Evolutionary conservation across 805 yeast genomes (phyloP).

Genomic region (Kodamaea sagamina): DNA sequence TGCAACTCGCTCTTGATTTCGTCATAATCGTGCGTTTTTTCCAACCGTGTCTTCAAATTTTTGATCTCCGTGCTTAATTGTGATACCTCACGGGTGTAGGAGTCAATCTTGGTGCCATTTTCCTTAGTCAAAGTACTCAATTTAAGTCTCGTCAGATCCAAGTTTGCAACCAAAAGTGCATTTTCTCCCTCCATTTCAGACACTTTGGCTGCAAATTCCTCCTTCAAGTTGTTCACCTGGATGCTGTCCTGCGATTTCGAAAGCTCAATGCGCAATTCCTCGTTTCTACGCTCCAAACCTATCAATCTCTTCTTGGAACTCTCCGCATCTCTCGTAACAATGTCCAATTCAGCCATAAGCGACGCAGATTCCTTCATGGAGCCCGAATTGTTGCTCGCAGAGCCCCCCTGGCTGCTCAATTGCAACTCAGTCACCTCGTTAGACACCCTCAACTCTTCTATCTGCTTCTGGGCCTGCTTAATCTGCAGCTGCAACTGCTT

Average conservation of each 20-base stretch:
- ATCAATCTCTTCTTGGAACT: conserved; percentile 63
- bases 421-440: conserved; percentile 67
- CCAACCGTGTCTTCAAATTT: conserved; percentile 50
- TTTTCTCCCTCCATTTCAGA: conserved; percentile 69
- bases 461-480: conserved; percentile 51
- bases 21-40: conserved; percentile 67
- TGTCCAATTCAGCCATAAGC: conserved; percentile 55
- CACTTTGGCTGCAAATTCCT: conserved; percentile 47
- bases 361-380: conserved; percentile 33
- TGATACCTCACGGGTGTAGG: conserved; percentile 46
- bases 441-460: conserved; percentile 64
- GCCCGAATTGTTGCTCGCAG: conserved; percentile 32
- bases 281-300: conserved; percentile 77
- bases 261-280: conserved; percentile 67
- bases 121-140: conserved; percentile 23
- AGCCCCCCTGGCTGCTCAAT: conserved; percentile 41
- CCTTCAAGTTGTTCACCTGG: conserved; percentile 41
- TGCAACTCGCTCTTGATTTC: conserved; percentile 76
- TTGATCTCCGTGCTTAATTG: conserved; percentile 54
- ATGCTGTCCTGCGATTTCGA: conserved; percentile 53
- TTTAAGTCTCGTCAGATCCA: conserved; percentile 50
- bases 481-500: conserved; percentile 52
- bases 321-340: conserved; percentile 75
- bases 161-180: conserved; percentile 56
- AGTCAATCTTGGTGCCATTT: conserved; percentile 36